Evolutionary conservation across 192 early-diverging fungal species (phyloP).

Genomic region (Linnemannia zychae): DNA sequence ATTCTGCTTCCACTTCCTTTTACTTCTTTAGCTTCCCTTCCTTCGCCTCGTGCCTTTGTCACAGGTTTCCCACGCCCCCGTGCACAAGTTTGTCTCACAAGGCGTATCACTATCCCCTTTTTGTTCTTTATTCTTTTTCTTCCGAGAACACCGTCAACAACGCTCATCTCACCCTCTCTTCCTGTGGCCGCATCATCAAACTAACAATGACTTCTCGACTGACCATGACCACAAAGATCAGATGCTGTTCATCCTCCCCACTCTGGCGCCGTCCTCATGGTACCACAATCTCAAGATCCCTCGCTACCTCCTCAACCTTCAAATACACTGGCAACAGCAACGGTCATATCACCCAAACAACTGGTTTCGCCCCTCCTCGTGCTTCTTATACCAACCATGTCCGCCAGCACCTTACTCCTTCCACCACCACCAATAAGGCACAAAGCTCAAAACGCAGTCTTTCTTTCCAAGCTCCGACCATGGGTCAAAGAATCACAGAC

Average conservation of each 20-base stretch:
- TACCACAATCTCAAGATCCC: neutral
- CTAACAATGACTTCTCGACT: neutral
- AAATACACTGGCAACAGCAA: neutral
- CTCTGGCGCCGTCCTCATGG: neutral
- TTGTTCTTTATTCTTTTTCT: neutral
- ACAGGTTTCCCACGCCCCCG: neutral
- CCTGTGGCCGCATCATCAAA: neutral
- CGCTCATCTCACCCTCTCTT: neutral
- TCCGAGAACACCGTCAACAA: neutral
- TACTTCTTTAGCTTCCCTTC: neutral
- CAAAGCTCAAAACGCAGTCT: constrained; percentile 12
- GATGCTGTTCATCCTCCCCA: neutral
- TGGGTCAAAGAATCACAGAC: neutral
- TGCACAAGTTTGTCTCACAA: neutral
- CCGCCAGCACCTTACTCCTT: neutral
- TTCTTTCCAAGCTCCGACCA: constrained; percentile 13
- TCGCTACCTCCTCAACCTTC: neutral
- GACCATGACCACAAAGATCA: neutral
- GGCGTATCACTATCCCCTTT: neutral
- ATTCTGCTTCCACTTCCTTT: neutral
- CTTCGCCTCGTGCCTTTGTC: neutral
- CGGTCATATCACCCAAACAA: neutral
- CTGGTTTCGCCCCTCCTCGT: neutral
- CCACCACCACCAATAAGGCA: neutral
- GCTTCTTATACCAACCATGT: neutral